phyloP scores from a whole-genome alignment of 352 stramenopile genomes.

The Phytophthora foliorum region DNA sequence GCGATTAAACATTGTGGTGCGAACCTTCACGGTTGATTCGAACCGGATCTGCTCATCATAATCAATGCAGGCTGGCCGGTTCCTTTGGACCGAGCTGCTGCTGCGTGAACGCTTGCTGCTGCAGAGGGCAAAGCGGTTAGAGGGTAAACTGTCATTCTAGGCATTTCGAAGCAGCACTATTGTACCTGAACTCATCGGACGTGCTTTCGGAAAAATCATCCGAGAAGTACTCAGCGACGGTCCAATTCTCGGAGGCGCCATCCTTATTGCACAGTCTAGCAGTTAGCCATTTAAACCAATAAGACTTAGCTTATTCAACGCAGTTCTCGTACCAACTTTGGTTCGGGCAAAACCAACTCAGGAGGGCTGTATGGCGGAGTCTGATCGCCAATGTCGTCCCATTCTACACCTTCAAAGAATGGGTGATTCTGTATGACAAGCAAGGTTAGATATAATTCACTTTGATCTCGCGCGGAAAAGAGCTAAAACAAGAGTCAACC shows the following conservation, averaged over 20 bases:
- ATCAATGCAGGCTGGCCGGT: conserved; percentile 63
- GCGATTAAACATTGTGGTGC: conserved; percentile 83
- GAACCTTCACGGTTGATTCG: conserved; percentile 81
- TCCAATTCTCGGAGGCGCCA: conserved; percentile 81
- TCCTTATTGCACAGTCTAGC: conserved; percentile 47
- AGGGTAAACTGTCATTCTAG: conserved; percentile 4
- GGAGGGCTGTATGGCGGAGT: conserved; percentile 70
- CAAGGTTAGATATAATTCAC: conserved; percentile 10
- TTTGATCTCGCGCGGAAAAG: background rate
- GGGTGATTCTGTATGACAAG: conserved; percentile 57
- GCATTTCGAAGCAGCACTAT: background rate
- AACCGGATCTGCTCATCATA: conserved; percentile 77
- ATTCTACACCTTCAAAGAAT: conserved; percentile 87
- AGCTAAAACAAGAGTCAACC: conserved; percentile 46
- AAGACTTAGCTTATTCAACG: background rate
- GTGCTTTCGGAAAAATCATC: conserved; percentile 86
- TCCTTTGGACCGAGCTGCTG: conserved; percentile 68
- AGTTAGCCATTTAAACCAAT: conserved; percentile 2
- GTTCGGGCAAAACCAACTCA: conserved; percentile 64
- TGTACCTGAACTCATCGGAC: conserved; percentile 66
- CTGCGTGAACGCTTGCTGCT: conserved; percentile 64
- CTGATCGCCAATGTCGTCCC: conserved; percentile 65
- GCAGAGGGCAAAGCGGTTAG: background rate
- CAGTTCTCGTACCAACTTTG: conserved; percentile 51
- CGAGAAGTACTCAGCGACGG: conserved; percentile 84